These are phyloP conservation scores for Prunus armeniaca DNA, from an alignment of 306 rosid genomes.

Conservation along the genomic window DNA sequence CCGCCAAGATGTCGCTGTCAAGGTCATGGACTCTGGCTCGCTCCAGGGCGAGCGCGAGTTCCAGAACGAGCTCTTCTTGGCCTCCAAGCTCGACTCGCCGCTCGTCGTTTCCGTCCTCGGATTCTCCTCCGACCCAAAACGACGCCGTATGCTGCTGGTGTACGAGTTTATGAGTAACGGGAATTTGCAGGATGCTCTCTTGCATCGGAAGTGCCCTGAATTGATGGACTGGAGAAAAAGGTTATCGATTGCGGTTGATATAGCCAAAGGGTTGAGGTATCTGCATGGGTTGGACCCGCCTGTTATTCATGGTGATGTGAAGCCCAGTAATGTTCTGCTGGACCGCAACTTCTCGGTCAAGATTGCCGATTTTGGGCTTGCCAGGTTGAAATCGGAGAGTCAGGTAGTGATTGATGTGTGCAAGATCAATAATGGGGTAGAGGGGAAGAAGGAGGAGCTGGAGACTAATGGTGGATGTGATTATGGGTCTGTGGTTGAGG, in stretches of 20 bases:
- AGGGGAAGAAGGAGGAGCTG: conserved; percentile 26
- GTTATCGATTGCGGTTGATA: conserved; percentile 38
- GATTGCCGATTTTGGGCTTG: conserved; percentile 85
- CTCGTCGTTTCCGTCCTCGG: conserved; percentile 57
- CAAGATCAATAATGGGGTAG: conserved; percentile 30
- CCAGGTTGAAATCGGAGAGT: conserved; percentile 47
- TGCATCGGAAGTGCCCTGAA: conserved; percentile 63
- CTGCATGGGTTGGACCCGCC: conserved; percentile 80
- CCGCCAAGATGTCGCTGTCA: conserved; percentile 62
- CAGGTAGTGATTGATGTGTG: conserved; percentile 20
- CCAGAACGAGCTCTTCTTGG: conserved; percentile 86
- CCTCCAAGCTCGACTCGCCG: conserved; percentile 51
- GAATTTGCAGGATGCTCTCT: conserved; percentile 83
- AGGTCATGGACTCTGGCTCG: conserved; percentile 79
- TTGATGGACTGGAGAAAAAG: conserved; percentile 67
- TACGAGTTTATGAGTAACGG: conserved; percentile 82
- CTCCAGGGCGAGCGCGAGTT: conserved; percentile 91
- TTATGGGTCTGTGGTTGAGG: conserved; percentile 65
- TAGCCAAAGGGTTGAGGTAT: conserved; percentile 61
- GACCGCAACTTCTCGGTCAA: conserved; percentile 52
- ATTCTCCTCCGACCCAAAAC: conserved; percentile 72
- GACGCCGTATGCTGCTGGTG: conserved; percentile 67
- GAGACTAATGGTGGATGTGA: conserved; percentile 53
- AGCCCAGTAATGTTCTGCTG: conserved; percentile 81
- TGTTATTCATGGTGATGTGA: conserved; percentile 80